Evolutionary conservation across 768 basidiomycete genomes (phyloP).

Genomic region (Cystofilobasidium ferigula): DNA sequence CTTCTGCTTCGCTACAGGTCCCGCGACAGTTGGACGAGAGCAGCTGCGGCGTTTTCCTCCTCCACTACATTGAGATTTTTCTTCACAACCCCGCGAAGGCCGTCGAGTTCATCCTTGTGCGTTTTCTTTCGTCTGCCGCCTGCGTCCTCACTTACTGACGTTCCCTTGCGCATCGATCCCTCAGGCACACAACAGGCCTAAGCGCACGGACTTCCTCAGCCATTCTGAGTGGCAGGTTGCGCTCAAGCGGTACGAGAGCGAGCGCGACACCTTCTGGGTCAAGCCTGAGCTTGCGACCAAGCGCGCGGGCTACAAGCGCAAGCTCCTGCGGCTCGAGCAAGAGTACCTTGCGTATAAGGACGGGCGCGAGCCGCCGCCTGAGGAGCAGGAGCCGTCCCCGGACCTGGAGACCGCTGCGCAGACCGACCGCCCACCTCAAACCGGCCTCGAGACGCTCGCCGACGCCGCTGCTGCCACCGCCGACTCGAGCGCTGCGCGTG

Average conservation of each 20-base stretch:
- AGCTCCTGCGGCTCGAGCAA: neutral
- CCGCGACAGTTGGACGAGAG: conserved; percentile 78
- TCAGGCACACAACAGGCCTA: neutral
- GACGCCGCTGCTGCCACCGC: neutral
- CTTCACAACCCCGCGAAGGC: conserved; percentile 52
- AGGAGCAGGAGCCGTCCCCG: neutral
- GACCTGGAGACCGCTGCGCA: neutral
- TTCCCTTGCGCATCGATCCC: neutral
- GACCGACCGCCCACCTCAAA: neutral
- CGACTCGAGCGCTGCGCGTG: neutral
- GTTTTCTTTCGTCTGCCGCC: neutral
- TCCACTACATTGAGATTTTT: conserved; percentile 74
- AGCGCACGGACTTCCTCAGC: neutral
- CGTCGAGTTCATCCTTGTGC: conserved; percentile 44
- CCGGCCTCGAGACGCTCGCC: neutral
- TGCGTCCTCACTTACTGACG: neutral
- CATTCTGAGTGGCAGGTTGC: neutral
- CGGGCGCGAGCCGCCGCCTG: neutral
- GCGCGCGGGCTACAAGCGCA: neutral
- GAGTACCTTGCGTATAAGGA: neutral
- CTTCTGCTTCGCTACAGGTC: conserved; percentile 46
- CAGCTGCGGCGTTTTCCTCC: conserved; percentile 84
- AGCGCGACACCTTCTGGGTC: neutral
- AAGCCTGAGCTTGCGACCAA: neutral
- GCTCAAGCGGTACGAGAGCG: neutral